Percentiles rank a stretch among this genome's conserved stretches.
These are phyloP conservation scores for Cerioporus squamosus DNA, from an alignment of 1,284 basidiomycete species.

Conservation along the genomic window DNA sequence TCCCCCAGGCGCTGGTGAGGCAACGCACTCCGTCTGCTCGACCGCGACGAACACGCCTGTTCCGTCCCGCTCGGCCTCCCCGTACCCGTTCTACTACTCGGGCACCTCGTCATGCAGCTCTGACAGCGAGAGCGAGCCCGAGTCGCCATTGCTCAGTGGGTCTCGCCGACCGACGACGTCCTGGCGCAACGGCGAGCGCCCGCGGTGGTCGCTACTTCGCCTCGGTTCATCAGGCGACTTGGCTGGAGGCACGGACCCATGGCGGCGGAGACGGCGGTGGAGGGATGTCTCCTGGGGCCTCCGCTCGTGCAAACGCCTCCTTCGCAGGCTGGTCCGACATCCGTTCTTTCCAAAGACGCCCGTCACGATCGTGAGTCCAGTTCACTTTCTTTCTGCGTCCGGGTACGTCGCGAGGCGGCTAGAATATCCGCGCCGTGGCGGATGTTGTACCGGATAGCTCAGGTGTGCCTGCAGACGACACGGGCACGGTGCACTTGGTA, in stretches of 20 bases:
- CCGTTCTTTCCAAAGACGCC: constrained; percentile 83
- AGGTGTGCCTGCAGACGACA: too few species aligned
- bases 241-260: background rate
- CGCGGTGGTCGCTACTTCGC: constrained; percentile 38
- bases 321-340: constrained; percentile 65
- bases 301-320: constrained; percentile 56
- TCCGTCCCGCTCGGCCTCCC: constrained; percentile 42
- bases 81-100: constrained; percentile 41
- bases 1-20: constrained; percentile 24
- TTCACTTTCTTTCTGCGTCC: constrained; percentile 2
- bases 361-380: constrained; percentile 70
- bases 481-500: too few species aligned
- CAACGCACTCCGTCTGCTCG: constrained; percentile 32
- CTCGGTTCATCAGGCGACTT: constrained; percentile 22
- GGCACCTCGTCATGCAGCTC: constrained; percentile 58
- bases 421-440: too few species aligned
- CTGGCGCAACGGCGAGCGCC: constrained; percentile 37
- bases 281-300: constrained; percentile 38
- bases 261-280: constrained; percentile 39
- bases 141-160: constrained; percentile 52
- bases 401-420: background rate
- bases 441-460: too few species aligned
- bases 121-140: constrained; percentile 68
- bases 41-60: constrained; percentile 39
- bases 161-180: constrained; percentile 38